Evolutionary conservation across 352 stramenopile species (phyloP), one percentile per base, ranked within the genome.

Genomic region (Blastocystis sp.): DNA sequence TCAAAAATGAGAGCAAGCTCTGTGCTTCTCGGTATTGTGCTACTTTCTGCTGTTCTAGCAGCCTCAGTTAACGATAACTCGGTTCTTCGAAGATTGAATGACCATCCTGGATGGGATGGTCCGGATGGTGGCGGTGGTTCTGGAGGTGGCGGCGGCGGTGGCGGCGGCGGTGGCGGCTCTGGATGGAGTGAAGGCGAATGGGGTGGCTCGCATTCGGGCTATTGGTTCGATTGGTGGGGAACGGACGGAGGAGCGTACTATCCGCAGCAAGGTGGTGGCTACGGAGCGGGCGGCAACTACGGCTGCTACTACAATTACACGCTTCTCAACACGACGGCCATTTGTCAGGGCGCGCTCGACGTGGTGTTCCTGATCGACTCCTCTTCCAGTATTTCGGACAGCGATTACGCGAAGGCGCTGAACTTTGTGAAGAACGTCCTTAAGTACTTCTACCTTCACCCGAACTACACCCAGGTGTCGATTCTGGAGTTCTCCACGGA

Each of bases 271-370:
- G 74, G 74, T 19, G 74, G 74, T 59, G 74, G 74, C 23, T 84
- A 69, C 48, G 74, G 74, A 66, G n/a, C 67, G 10, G 38, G 69
- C 43, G 74, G 74, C 28, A 84, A 84, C 23, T 84, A 84, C 48
- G 74, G 74, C 9, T 84, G 74, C 45, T 70, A 66, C 28, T 84
- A 84, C 23, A 84, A 84, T 45, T 84, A 84, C 34, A 84, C 74
- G 21, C 21, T 69, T 10, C 66, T 69, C 38, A 84, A 84, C n/a
- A 70, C 21, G 34, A 84, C 74, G 23, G 74, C 53, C 2, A 84
- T 84, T 43, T 84, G 74, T 38, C 74, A 84, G 56, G 74, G 74
- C 23, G 74, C 56, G 59, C 40, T 84, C 3, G 74, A 84, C n/a
- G 74, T 84, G 14, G 74, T 84, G 0, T 84, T 84, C 38, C 14